Evolutionary conservation across 2,329 filamentous ascomycete species (phyloP).

Genomic region (Blastomyces percursus): DNA sequence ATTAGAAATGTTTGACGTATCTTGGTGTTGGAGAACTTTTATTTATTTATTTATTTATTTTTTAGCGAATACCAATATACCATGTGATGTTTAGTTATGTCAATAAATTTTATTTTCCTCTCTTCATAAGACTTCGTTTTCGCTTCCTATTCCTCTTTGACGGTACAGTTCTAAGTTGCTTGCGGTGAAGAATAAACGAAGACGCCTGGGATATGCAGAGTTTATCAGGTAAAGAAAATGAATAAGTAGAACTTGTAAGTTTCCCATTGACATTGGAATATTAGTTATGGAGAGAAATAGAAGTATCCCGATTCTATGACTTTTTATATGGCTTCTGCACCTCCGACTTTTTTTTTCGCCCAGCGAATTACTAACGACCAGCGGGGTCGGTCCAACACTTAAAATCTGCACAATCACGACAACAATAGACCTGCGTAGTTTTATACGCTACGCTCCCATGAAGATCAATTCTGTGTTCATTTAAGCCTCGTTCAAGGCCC

Average conservation of each 20-base stretch:
- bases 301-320: not conserved
- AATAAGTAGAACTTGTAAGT: not conserved
- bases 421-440: not conserved
- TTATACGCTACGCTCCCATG: not conserved
- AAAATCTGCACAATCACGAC: not conserved
- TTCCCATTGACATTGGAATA: not conserved
- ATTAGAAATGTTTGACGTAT: not conserved
- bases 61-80: conserved; percentile 1
- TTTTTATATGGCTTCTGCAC: not conserved
- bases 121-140: not conserved
- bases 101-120: not conserved
- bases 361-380: too few relatives aligned
- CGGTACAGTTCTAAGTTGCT: not conserved
- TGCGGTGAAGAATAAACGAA: too few relatives aligned
- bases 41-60: not conserved
- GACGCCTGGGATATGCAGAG: too few relatives aligned
- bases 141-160: not conserved
- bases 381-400: not conserved
- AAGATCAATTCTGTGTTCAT: not conserved
- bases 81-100: not conserved
- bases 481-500: not conserved
- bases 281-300: not conserved
- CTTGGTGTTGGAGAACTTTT: not conserved
- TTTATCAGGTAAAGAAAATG: too few relatives aligned
- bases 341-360: not conserved